Percentiles rank a stretch among this genome's conserved stretches.
These are phyloP conservation scores for Globisporangium iwayamae DNA, from an alignment of 352 stramenopile species.

Conservation along the genomic window DNA sequence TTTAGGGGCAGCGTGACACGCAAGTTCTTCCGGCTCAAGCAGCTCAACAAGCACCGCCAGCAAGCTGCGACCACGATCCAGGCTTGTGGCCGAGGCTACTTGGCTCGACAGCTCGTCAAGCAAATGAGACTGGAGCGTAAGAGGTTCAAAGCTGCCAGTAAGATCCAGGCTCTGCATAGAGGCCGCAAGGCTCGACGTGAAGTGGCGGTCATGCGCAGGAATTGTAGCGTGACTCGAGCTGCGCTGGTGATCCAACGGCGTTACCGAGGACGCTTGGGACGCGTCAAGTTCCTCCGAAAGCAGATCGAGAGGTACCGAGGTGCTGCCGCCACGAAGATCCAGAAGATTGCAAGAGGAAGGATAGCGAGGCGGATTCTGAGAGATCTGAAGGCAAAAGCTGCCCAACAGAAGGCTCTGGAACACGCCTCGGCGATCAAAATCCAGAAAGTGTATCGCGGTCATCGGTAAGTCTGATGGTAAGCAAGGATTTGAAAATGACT, in stretches of 20 bases:
- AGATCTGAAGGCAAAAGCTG: slow-evolving; percentile 30
- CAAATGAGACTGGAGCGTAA: slow-evolving; percentile 21
- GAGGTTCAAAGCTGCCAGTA: slow-evolving; percentile 37
- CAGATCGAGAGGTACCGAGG: slow-evolving; percentile 51
- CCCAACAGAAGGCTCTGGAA: slow-evolving; percentile 26
- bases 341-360: slow-evolving; percentile 39
- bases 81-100: slow-evolving; percentile 34
- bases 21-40: slow-evolving; percentile 63
- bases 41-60: slow-evolving; percentile 33
- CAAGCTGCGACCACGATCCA: slow-evolving; percentile 52
- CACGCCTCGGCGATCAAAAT: slow-evolving; percentile 49
- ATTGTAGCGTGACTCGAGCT: slow-evolving; percentile 31
- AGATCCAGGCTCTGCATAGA: slow-evolving; percentile 57
- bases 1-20: slow-evolving; percentile 57
- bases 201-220: slow-evolving; percentile 22
- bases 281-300: slow-evolving; percentile 54
- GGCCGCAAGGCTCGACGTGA: slow-evolving; percentile 42
- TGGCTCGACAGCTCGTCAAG: slow-evolving; percentile 27
- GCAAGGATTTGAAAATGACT: neutral
- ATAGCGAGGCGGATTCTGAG: slow-evolving; percentile 31
- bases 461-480: slow-evolving; percentile 30
- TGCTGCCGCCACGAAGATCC: slow-evolving; percentile 49
- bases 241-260: slow-evolving; percentile 61
- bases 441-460: slow-evolving; percentile 69
- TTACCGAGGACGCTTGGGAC: slow-evolving; percentile 64